Evolutionary conservation across 768 basidiomycete species (phyloP).

Genomic region (Kwoniella heveanensis): DNA sequence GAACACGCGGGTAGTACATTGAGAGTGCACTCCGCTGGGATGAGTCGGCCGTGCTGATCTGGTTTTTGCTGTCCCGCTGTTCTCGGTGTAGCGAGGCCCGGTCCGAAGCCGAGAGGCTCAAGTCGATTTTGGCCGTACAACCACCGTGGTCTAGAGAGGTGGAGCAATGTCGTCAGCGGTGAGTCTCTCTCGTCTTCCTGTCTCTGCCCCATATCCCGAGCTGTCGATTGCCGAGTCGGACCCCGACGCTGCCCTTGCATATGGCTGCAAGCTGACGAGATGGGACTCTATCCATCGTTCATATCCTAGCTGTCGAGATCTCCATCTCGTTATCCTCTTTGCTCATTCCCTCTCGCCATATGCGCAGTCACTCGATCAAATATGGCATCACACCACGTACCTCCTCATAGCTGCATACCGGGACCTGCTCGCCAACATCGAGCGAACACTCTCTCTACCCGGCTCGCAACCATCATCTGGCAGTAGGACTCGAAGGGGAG

Average conservation of each 20-base stretch:
- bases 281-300: no score
- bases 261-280: no score
- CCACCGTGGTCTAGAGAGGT: conserved; percentile 83
- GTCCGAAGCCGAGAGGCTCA: conserved; percentile 70
- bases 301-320: conserved; percentile 31
- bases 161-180: conserved; percentile 85
- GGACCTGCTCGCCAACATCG: conserved; percentile 33
- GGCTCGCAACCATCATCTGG: background rate
- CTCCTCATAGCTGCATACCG: conserved; percentile 49
- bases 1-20: no score
- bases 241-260: no score
- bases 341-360: conserved; percentile 40
- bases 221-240: no score
- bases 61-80: background rate
- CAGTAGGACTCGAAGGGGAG: background rate
- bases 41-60: background rate
- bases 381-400: conserved; percentile 53
- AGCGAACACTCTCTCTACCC: conserved; percentile 14
- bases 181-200: conserved; percentile 51
- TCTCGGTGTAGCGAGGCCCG: conserved; percentile 88
- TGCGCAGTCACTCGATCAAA: conserved; percentile 48
- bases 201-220: no score
- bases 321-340: conserved; percentile 39
- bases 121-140: conserved; percentile 66
- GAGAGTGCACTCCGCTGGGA: no score